Conservation (phyloP, 129 eudicot genomes). For the Flaveria ramosissima region DNA sequence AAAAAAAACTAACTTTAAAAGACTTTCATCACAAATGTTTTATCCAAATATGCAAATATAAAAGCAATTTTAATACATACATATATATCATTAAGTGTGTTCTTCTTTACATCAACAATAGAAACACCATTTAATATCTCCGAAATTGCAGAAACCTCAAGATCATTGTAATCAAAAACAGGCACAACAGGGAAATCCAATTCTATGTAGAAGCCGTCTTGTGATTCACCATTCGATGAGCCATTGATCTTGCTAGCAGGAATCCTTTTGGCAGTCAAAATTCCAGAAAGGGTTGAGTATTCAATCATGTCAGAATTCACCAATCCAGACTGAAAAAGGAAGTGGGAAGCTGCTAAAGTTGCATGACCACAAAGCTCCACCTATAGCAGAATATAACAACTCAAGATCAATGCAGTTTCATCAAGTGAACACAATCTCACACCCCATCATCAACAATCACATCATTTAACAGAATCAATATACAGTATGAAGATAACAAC, state of each 20-base stretch:
- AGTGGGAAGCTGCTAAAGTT: slow-evolving; percentile 87
- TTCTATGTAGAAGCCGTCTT: slow-evolving; percentile 49
- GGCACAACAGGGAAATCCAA: slow-evolving; percentile 78
- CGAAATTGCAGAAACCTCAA: slow-evolving; percentile 48
- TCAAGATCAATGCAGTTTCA: background rate
- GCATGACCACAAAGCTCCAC: slow-evolving; percentile 94
- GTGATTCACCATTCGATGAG: slow-evolving; percentile 29
- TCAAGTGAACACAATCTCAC: background rate
- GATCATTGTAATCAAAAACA: slow-evolving; percentile 36
- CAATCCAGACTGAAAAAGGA: slow-evolving; percentile 55
- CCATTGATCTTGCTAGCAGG: slow-evolving; percentile 21
- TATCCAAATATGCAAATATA: slow-evolving; percentile 13
- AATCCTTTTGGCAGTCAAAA: slow-evolving; percentile 65
- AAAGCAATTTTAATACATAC: slow-evolving; percentile 46
- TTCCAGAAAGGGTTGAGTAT: slow-evolving; percentile 84
- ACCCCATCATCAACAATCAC: background rate
- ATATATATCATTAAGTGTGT: slow-evolving; percentile 50
- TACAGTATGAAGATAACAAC: background rate
- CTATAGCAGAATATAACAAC: slow-evolving; percentile 40
- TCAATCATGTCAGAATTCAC: slow-evolving; percentile 57
- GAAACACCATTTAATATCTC: slow-evolving; percentile 60
- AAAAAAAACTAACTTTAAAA: background rate
- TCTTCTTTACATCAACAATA: slow-evolving; percentile 58
- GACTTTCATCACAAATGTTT: background rate
- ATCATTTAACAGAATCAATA: background rate